Conservation (phyloP, 805 yeast genomes). For the Saccharomycopsis microspora region DNA sequence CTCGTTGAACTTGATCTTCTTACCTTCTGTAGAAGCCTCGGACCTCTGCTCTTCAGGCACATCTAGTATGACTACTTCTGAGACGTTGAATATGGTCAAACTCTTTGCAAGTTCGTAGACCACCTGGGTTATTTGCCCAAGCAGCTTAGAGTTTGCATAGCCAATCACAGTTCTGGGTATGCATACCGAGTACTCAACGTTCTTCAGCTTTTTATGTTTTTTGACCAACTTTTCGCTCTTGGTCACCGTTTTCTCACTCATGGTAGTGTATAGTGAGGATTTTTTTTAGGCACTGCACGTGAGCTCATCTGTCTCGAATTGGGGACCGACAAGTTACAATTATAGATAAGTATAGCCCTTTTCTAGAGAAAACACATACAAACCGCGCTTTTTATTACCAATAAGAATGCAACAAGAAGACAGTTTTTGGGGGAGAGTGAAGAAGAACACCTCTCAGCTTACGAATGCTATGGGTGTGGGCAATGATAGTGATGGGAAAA, state of each 20-base stretch:
- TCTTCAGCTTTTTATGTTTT: slow-evolving; percentile 15
- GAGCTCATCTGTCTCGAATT: neutral
- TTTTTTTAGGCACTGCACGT: neutral
- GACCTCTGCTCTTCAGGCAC: slow-evolving; percentile 22
- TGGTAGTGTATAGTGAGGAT: neutral
- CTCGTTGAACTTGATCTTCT: slow-evolving; percentile 12
- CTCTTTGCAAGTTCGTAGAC: slow-evolving; percentile 74
- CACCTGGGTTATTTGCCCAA: slow-evolving; percentile 62
- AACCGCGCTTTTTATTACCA: too few species aligned
- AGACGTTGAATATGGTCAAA: slow-evolving; percentile 56
- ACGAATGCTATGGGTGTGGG: slow-evolving; percentile 7
- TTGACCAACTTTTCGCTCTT: slow-evolving; percentile 1
- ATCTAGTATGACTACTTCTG: slow-evolving; percentile 66
- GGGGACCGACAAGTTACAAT: too few species aligned
- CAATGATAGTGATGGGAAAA: slow-evolving; percentile 16
- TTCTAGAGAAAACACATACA: too few species aligned
- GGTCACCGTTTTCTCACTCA: neutral
- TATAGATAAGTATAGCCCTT: too few species aligned
- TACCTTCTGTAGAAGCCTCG: slow-evolving; percentile 10
- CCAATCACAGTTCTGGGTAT: slow-evolving; percentile 61
- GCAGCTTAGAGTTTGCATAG: slow-evolving; percentile 41
- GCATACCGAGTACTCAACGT: slow-evolving; percentile 44
- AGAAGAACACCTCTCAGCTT: slow-evolving; percentile 9
- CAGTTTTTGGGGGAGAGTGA: slow-evolving; percentile 12
- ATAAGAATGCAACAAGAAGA: neutral